Evolutionary conservation across 257 asterid genomes (phyloP).

Genomic region (Solanum piurae): DNA sequence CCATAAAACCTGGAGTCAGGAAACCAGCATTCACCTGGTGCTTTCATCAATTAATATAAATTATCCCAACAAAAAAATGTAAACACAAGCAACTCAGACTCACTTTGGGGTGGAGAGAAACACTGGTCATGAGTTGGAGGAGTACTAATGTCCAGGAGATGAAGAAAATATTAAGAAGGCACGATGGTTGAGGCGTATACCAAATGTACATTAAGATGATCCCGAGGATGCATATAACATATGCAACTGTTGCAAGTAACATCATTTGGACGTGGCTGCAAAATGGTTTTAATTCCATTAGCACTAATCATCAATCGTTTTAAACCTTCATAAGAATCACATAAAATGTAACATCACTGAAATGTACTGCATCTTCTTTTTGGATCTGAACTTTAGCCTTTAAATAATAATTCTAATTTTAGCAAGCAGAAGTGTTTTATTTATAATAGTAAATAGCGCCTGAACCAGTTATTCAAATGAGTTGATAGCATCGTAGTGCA

Average conservation of each 20-base stretch:
- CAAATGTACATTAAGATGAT: slow-evolving; percentile 45
- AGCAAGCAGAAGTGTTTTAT: neutral
- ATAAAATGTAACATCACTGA: neutral
- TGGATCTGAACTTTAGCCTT: neutral
- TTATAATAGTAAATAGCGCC: neutral
- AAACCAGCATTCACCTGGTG: slow-evolving; percentile 36
- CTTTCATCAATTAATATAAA: neutral
- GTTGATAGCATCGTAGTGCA: neutral
- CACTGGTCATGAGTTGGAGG: slow-evolving; percentile 45
- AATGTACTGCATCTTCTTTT: neutral
- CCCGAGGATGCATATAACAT: slow-evolving; percentile 36
- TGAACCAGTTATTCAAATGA: neutral
- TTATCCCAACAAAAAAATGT: neutral
- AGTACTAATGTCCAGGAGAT: slow-evolving; percentile 48
- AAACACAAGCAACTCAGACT: neutral
- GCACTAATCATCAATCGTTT: neutral
- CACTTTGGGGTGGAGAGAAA: slow-evolving; percentile 40
- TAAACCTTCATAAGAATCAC: neutral
- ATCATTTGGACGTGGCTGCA: slow-evolving; percentile 42
- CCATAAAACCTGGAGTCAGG: slow-evolving; percentile 47
- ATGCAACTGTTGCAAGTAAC: slow-evolving; percentile 31
- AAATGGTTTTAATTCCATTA: neutral
- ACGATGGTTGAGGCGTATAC: slow-evolving; percentile 42
- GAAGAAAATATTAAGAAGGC: slow-evolving; percentile 42
- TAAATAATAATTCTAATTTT: neutral